Conservation (phyloP, 352 stramenopile species). For the Globisporangium recalcitrans region DNA sequence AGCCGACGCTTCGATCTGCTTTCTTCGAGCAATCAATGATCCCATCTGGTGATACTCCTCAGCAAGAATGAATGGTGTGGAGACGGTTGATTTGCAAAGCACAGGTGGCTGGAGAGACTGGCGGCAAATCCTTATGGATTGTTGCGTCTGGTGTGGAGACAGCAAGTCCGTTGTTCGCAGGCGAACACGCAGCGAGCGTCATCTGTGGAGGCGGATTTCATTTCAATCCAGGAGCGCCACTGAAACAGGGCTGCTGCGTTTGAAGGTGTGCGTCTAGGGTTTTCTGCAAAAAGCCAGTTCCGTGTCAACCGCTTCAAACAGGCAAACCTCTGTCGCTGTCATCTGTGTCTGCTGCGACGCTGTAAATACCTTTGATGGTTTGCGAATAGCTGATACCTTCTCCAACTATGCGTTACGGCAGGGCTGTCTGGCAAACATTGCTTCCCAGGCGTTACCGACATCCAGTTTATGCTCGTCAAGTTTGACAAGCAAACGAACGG, state of each 20-base stretch:
- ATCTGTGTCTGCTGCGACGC: no score
- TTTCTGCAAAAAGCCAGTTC: background rate
- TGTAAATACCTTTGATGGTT: background rate
- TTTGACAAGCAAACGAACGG: background rate
- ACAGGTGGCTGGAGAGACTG: background rate
- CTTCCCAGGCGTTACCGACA: background rate
- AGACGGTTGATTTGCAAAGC: background rate
- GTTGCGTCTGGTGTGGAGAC: no score
- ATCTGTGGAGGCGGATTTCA: background rate
- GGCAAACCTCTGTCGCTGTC: background rate
- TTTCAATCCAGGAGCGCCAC: background rate
- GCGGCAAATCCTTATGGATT: background rate
- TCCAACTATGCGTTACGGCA: background rate
- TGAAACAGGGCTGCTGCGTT: background rate
- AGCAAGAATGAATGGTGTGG: background rate
- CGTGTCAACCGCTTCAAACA: background rate
- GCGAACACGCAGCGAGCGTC: background rate
- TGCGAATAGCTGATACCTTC: background rate
- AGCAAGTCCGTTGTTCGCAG: background rate
- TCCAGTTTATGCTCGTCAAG: background rate
- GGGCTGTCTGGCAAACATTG: background rate
- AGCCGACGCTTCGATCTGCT: background rate
- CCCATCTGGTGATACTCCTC: background rate
- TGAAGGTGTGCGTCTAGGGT: background rate
- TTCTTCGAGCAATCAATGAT: background rate